Conservation (phyloP, 2,329 filamentous ascomycete genomes). For the Fusarium sp. region DNA sequence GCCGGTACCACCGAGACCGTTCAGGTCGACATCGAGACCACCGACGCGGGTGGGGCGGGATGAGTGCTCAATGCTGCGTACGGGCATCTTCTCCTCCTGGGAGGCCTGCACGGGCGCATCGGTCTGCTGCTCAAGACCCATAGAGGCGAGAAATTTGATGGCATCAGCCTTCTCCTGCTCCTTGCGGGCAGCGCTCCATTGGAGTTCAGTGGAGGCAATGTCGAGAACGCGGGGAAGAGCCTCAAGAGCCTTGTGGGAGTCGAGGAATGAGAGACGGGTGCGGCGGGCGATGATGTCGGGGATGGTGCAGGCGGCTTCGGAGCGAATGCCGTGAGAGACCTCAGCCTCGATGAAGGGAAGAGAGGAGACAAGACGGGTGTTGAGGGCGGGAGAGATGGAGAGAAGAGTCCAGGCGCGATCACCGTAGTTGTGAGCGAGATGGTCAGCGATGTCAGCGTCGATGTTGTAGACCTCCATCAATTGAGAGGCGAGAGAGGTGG, state of each 20-base stretch:
- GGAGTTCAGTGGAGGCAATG: slow-evolving; percentile 75
- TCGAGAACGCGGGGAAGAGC: slow-evolving; percentile 76
- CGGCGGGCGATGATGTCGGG: slow-evolving; percentile 76
- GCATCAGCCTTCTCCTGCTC: slow-evolving; percentile 65
- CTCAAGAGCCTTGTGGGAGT: slow-evolving; percentile 75
- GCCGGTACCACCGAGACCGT: slow-evolving; percentile 22
- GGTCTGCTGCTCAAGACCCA: slow-evolving; percentile 53
- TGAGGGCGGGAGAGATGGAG: slow-evolving; percentile 62
- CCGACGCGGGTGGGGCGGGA: slow-evolving; percentile 13
- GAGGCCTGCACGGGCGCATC: not conserved
- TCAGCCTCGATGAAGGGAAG: slow-evolving; percentile 82
- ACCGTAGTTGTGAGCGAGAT: slow-evolving; percentile 55
- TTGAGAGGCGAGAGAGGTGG: slow-evolving; percentile 47
- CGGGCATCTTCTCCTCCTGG: slow-evolving; percentile 18
- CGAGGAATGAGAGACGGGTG: slow-evolving; percentile 79
- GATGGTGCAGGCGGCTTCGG: slow-evolving; percentile 78
- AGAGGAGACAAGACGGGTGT: slow-evolving; percentile 69
- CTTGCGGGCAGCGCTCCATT: slow-evolving; percentile 70
- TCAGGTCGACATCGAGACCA: slow-evolving; percentile 26
- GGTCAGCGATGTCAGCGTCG: slow-evolving; percentile 53
- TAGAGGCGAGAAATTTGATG: slow-evolving; percentile 55
- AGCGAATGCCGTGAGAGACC: slow-evolving; percentile 75
- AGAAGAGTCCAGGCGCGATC: slow-evolving; percentile 77
- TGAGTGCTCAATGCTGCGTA: slow-evolving; percentile 1
- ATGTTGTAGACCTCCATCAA: slow-evolving; percentile 51